phyloP scores from a whole-genome alignment of 345 rosid genomes.

The Pugionium dolabratum region DNA sequence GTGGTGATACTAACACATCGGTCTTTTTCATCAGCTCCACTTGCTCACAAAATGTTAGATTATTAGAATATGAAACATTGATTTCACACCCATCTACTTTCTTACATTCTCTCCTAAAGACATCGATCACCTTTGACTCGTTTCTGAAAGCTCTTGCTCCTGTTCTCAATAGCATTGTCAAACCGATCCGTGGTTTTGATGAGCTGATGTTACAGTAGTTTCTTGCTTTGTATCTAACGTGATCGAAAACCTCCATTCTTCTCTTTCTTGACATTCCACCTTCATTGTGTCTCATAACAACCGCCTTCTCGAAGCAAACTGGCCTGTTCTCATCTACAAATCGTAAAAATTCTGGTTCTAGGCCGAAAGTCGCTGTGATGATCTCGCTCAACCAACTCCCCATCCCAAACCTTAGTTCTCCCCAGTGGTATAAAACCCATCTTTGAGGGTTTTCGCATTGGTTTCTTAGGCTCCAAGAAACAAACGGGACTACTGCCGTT shows the following conservation, averaged over 20 bases:
- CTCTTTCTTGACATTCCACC: conserved; percentile 75
- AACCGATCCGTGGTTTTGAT: conserved; percentile 42
- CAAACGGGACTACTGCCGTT: conserved; percentile 54
- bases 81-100: conserved; percentile 57
- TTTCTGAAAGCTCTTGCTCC: conserved; percentile 74
- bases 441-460: conserved; percentile 48
- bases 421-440: conserved; percentile 77
- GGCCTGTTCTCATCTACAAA: conserved; percentile 40
- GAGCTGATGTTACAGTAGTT: conserved; percentile 48
- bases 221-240: conserved; percentile 63
- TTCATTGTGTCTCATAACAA: conserved; percentile 78
- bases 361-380: conserved; percentile 51
- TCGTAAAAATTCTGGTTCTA: conserved; percentile 41
- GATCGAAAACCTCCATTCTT: conserved; percentile 62
- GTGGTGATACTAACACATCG: conserved; percentile 64
- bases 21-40: conserved; percentile 68
- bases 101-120: conserved; percentile 57
- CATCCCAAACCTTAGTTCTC: conserved; percentile 62
- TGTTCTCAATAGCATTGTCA: conserved; percentile 71
- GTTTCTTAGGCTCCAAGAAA: conserved; percentile 65
- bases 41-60: conserved; percentile 75
- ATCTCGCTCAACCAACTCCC: conserved; percentile 50
- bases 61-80: conserved; percentile 61
- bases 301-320: conserved; percentile 70
- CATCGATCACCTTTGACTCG: conserved; percentile 48